Evolutionary conservation across 257 asterid species (phyloP).

Genomic region (Gentiana macrophylla): DNA sequence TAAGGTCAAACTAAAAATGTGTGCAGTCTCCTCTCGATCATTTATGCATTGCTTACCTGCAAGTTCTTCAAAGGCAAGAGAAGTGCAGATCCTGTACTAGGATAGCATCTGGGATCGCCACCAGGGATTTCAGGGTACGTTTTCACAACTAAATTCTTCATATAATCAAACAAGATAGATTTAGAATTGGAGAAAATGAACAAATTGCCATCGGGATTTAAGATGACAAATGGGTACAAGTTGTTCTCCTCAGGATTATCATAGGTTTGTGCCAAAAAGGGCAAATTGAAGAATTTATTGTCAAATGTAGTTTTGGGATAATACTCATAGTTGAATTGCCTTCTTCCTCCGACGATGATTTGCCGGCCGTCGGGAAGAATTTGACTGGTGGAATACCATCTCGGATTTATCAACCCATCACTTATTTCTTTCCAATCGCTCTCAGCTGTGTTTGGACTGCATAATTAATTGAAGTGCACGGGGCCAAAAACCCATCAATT

Average conservation of each 20-base stretch:
- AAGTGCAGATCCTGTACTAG: slow-evolving; percentile 38
- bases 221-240: slow-evolving; percentile 32
- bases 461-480: no score
- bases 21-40: no score
- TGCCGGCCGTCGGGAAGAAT: slow-evolving; percentile 26
- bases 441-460: no score
- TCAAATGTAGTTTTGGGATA: slow-evolving; percentile 17
- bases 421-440: no score
- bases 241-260: slow-evolving; percentile 27
- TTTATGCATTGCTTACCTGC: slow-evolving; percentile 3
- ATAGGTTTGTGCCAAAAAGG: slow-evolving; percentile 25
- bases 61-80: slow-evolving; percentile 29
- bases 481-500: no score
- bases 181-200: slow-evolving; percentile 34
- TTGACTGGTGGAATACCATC: slow-evolving; percentile 48
- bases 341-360: slow-evolving; percentile 33
- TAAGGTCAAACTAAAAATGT: no score
- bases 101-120: slow-evolving; percentile 35
- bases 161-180: slow-evolving; percentile 29
- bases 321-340: slow-evolving; percentile 30
- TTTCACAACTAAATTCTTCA: slow-evolving; percentile 10
- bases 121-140: slow-evolving; percentile 25
- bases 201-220: slow-evolving; percentile 34
- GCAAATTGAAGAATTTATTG: slow-evolving; percentile 9
- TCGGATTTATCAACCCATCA: not conserved